Evolutionary conservation across 2,329 filamentous ascomycete genomes (phyloP).

Genomic region (Paracoccidioides lutzii): DNA sequence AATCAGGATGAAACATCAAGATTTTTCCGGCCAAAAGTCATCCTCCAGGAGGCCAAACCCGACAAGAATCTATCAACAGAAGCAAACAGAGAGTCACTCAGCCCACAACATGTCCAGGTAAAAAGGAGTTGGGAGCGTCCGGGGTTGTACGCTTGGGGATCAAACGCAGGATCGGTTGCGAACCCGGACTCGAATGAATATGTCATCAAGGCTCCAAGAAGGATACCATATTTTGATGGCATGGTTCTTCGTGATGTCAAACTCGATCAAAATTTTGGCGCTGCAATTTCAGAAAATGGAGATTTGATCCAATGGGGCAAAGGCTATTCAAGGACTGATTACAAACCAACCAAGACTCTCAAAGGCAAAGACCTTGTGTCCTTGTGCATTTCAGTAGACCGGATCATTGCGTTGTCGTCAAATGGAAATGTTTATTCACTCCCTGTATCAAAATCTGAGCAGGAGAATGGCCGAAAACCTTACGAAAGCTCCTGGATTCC

Average conservation of each 20-base stretch:
- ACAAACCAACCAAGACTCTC: slow-evolving; percentile 56
- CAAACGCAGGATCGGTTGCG: slow-evolving; percentile 71
- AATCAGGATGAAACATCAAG: neutral
- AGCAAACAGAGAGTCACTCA: slow-evolving; percentile 62
- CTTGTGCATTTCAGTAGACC: slow-evolving; percentile 65
- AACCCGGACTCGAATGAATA: slow-evolving; percentile 68
- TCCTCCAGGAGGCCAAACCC: slow-evolving; percentile 55
- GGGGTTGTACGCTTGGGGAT: slow-evolving; percentile 88
- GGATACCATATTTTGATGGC: slow-evolving; percentile 72
- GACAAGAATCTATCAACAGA: slow-evolving; percentile 46
- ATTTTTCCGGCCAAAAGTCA: slow-evolving; percentile 30
- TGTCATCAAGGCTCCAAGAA: slow-evolving; percentile 64
- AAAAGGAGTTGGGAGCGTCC: slow-evolving; percentile 70
- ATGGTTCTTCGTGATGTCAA: slow-evolving; percentile 77
- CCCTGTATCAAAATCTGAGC: slow-evolving; percentile 61
- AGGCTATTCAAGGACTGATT: slow-evolving; percentile 54
- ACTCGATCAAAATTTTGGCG: slow-evolving; percentile 68
- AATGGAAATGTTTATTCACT: slow-evolving; percentile 74
- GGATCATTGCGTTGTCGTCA: slow-evolving; percentile 64
- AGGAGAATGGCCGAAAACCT: slow-evolving; percentile 50
- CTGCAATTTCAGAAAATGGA: slow-evolving; percentile 74
- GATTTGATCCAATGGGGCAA: slow-evolving; percentile 86
- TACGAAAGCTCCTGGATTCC: slow-evolving; percentile 59
- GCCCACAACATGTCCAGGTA: slow-evolving; percentile 77
- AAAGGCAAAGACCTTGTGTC: slow-evolving; percentile 68